Evolutionary conservation across 2,329 filamentous ascomycete genomes (phyloP).

Genomic region (Canariomyces notabilis): DNA sequence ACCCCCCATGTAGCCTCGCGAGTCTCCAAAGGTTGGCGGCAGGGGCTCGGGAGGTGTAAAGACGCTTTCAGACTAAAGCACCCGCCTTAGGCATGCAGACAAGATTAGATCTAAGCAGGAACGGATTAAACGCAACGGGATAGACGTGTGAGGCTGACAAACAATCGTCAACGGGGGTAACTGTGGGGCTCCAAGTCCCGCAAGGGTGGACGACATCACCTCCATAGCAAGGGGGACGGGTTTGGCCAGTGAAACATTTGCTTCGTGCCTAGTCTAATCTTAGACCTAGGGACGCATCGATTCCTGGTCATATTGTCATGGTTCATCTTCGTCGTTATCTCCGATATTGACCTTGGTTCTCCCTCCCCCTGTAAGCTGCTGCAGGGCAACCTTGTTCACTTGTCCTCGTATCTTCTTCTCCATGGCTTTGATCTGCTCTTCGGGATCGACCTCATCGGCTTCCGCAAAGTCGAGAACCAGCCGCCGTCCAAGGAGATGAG

Average conservation of each 20-base stretch:
- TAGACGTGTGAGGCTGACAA: constrained; percentile 13
- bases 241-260: constrained; percentile 12
- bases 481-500: constrained; percentile 84
- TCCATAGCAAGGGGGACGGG: constrained; percentile 24
- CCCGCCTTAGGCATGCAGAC: constrained; percentile 34
- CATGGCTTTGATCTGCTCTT: constrained; percentile 96
- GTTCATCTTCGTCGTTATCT: constrained; percentile 59
- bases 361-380: constrained; percentile 77
- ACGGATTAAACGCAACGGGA: constrained; percentile 15
- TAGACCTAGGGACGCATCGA: constrained; percentile 19
- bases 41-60: constrained; percentile 9
- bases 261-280: constrained; percentile 18
- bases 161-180: constrained; percentile 15
- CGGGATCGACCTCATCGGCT: constrained; percentile 81
- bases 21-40: constrained; percentile 13
- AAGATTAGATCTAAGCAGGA: constrained; percentile 39
- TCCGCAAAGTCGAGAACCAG: constrained; percentile 89
- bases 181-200: constrained; percentile 14
- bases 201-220: constrained; percentile 14
- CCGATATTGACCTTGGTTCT: constrained; percentile 86
- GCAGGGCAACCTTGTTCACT: constrained; percentile 82
- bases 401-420: constrained; percentile 91
- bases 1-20: constrained; percentile 9
- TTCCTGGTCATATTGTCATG: constrained; percentile 30
- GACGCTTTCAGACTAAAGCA: constrained; percentile 10